Evolutionary conservation across 2,329 filamentous ascomycete genomes (phyloP), one percentile per base, ranked within the genome.

Genomic region (Achaetomium macrosporum): DNA sequence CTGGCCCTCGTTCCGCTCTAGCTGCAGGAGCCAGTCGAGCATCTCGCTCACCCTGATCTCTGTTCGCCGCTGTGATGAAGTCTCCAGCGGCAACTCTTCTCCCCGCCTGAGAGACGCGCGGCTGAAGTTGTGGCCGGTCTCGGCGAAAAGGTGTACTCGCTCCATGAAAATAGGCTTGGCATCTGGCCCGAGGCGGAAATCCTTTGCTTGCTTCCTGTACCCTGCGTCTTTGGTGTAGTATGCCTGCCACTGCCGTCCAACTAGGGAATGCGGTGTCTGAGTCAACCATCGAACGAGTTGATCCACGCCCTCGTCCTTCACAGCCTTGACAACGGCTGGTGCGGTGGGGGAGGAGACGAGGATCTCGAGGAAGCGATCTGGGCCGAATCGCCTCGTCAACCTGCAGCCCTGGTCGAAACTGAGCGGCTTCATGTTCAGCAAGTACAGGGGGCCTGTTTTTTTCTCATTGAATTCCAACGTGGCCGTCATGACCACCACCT

Each of bases 351-450:
- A 70, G 0, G 81, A 80, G 5, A 83, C 68, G 5, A 73, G 63
- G 0, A 85, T 53, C 49, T 84, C 78, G 1, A 85, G 55, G 42
- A 83, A 83, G 0, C 82, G 72, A 57, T 85, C 81, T 0, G 74
- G 65, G 0, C 82, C 81, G 57, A 82, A 83, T 5, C 74, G 75
- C 12, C 82, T 74, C 17, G 69, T 68, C 0, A 84, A 64, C 1
- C 82, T 76, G 62, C 81, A 73, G 0, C 75, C 69, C 2, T 70
- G 61, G 25, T 81, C 76, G 1, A 82, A 61, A 10, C 66, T 69
- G 1, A 83, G 60, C 0, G 78, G 74, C 2, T 73, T 68, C 10
- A 84, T 69, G 5, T 68, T 69, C 5, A 83, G 59, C 0, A 61
- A 55, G 53, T 81, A 79, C 0, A 76, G 47, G 0, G 75, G 71